Base-by-base conservation (phyloP, 1,284 basidiomycete species). In the Puccinia polysora region DNA sequence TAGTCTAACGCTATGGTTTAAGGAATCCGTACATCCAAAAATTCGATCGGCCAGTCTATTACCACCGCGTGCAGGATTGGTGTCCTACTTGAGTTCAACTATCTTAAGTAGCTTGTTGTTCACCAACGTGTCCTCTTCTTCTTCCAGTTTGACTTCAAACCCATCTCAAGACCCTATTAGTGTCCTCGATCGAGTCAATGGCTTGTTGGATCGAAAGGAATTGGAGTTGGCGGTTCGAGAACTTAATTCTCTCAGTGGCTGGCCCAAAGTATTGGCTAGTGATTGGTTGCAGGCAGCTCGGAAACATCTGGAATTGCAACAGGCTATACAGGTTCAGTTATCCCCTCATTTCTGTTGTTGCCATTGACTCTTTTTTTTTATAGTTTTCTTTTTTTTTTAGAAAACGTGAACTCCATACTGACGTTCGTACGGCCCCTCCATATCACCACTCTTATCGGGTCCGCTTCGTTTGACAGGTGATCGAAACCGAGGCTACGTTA, bases 271-370 rank as follows among this genome's bases (percentile, higher is more conserved):
- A 68, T 81, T 98, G 69, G 83, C 95, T 69, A 82, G 84, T 50
- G 96, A 98, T 81, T 98, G 96, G 95, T 82, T 98, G 72, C 86
- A 88, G 75, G 93, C 92, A 76, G 92, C 92, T 20, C 84, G 96
- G 76, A 85, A 86, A 79, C 85, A 92, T 78, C 81, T 98, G 76
- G 92, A 97, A 81, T 91, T 96, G 53, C 85, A 92, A 80, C 95
- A 97, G 81, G 91, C 93, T 50, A 81, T 98, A 76, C 89, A 95
- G 83, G 89, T 90, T 58, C 32, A 58, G 55, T 36, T 58, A 7
- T 12, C n/a, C 55, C 38, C 23, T 34, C 23, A 18, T 32, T 6
- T 55, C 53, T 15, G 6, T 55, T 20, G 8, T 4, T 58, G 12
- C 15, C 30, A n/a, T 32, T 32, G 45, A 49, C 36, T 4, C 1